phyloP scores from a whole-genome alignment of 2,329 filamentous ascomycete genomes.

The Verticillium alfalfae region DNA sequence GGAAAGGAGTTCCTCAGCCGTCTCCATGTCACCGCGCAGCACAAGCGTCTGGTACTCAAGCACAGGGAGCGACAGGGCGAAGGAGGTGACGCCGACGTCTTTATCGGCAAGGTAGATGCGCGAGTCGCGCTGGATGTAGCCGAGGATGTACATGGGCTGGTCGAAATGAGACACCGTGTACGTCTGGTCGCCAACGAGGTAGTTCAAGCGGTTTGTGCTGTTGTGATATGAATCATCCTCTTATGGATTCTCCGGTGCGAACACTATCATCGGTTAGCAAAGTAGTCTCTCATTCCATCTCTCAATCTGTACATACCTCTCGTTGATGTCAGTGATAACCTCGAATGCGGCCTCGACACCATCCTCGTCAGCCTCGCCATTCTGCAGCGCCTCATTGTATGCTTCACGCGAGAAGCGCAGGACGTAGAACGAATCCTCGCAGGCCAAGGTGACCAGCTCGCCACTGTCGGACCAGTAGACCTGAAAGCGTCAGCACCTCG shows the following conservation, averaged over 20 bases:
- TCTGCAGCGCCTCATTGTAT: constrained; percentile 77
- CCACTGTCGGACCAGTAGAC: constrained; percentile 98
- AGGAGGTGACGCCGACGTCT: constrained; percentile 87
- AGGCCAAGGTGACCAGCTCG: constrained; percentile 86
- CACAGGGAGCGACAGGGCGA: constrained; percentile 83
- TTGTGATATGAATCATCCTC: too few species aligned
- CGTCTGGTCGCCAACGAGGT: constrained; percentile 94
- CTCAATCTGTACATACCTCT: constrained; percentile 51
- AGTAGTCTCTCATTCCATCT: neutral
- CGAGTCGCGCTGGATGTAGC: constrained; percentile 94
- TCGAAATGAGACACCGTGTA: constrained; percentile 98
- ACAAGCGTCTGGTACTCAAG: constrained; percentile 97
- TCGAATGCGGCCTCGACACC: constrained; percentile 96
- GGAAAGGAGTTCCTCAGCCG: constrained; percentile 76
- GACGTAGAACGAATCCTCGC: constrained; percentile 93
- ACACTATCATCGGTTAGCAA: constrained; percentile 49
- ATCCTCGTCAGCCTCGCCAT: constrained; percentile 78
- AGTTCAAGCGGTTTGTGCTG: constrained; percentile 92
- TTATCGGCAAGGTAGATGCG: constrained; percentile 94
- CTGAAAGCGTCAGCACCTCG: constrained; percentile 25
- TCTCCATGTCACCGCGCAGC: constrained; percentile 86
- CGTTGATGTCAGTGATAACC: constrained; percentile 90
- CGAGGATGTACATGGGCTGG: constrained; percentile 87
- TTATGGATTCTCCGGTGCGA: constrained; percentile 84
- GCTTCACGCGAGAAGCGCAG: constrained; percentile 85